Evolutionary conservation across 805 yeast genomes (phyloP).

Genomic region (Saturnispora mendoncae): DNA sequence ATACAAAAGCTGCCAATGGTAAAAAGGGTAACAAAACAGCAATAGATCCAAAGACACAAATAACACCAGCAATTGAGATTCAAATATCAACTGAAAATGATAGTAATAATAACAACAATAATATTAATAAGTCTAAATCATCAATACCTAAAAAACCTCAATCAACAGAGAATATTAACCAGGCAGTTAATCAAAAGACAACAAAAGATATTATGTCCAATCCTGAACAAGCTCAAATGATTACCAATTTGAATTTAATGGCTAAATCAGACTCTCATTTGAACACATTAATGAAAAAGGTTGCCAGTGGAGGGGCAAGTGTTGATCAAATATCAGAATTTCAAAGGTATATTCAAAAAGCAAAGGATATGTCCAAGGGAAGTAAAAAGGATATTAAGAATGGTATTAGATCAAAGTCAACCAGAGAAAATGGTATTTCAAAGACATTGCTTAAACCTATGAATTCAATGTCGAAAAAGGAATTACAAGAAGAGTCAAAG

Average conservation of each 20-base stretch:
- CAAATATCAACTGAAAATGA: neutral
- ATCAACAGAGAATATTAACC: neutral
- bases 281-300: conserved; percentile 68
- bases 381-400: conserved; percentile 1
- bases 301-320: conserved; percentile 75
- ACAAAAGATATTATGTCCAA: conserved; percentile 30
- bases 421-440: no score
- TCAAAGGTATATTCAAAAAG: conserved; percentile 71
- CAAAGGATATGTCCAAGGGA: conserved; percentile 51
- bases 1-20: no score
- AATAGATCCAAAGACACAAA: conserved; percentile 1
- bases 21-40: no score
- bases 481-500: conserved; percentile 12
- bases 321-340: conserved; percentile 66
- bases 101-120: neutral
- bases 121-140: no score
- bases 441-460: neutral
- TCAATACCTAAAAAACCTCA: neutral
- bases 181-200: conserved; percentile 12
- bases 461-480: conserved; percentile 4
- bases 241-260: conserved; percentile 72
- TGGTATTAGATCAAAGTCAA: no score
- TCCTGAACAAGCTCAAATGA: conserved; percentile 70
- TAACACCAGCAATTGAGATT: conserved; percentile 7
- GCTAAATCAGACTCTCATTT: conserved; percentile 66